Conservation (phyloP, 148 eudicot species). For the Cornus controversa region DNA sequence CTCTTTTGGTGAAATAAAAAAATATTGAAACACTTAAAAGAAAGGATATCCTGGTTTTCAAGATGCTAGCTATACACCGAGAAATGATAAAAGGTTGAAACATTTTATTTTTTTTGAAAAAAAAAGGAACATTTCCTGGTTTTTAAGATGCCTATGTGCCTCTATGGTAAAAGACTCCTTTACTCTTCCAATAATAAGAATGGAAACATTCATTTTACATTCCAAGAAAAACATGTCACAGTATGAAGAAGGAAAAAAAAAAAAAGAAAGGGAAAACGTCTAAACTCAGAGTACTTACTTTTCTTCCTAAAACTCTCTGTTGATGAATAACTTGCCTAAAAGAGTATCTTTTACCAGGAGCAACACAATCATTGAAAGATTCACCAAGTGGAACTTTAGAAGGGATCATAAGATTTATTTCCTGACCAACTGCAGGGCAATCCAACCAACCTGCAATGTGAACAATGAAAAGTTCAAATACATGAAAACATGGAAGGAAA, state of each 20-base stretch:
- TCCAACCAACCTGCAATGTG: slow-evolving; percentile 83
- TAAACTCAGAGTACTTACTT: slow-evolving; percentile 40
- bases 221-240: not conserved
- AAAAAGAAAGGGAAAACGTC: not conserved
- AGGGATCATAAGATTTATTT: slow-evolving; percentile 67
- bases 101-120: no score
- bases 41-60: not conserved
- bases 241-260: slow-evolving; percentile 6
- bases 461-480: not conserved
- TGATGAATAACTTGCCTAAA: slow-evolving; percentile 75
- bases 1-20: slow-evolving; percentile 8
- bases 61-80: not conserved
- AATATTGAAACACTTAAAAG: not conserved
- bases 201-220: not conserved
- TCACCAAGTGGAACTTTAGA: slow-evolving; percentile 96
- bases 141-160: not conserved
- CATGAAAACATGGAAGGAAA: not conserved
- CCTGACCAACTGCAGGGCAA: slow-evolving; percentile 80
- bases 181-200: not conserved
- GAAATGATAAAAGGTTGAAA: not conserved
- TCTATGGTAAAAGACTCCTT: not conserved
- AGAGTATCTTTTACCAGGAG: slow-evolving; percentile 91
- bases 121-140: not conserved
- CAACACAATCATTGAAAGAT: slow-evolving; percentile 51
- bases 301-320: slow-evolving; percentile 63